These are phyloP conservation scores for Incumbomyces delicatus DNA, from an alignment of 2,329 filamentous ascomycete genomes.

Conservation along the genomic window DNA sequence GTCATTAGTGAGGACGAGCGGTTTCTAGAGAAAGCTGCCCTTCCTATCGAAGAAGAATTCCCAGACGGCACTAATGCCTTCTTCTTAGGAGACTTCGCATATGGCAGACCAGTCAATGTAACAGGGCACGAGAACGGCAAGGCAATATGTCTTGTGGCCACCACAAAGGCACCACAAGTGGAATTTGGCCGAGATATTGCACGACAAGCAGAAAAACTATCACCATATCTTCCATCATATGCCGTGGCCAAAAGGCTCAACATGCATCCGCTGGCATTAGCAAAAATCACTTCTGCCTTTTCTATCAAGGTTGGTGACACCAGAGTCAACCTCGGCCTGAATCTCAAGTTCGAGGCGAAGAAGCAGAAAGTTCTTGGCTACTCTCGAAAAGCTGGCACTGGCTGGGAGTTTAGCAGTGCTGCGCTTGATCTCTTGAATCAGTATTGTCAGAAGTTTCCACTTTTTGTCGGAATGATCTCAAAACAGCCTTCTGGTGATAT, in stretches of 20 bases:
- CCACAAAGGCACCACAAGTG: conserved; percentile 60
- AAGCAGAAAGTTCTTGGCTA: conserved; percentile 95
- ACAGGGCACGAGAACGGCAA: conserved; percentile 63
- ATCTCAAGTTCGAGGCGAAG: conserved; percentile 92
- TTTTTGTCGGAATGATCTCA: conserved; percentile 86
- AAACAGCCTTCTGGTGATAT: conserved; percentile 77
- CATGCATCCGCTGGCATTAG: conserved; percentile 77
- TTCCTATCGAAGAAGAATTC: conserved; percentile 87
- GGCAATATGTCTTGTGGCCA: conserved; percentile 68
- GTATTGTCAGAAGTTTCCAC: conserved; percentile 90
- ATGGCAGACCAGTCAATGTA: conserved; percentile 81
- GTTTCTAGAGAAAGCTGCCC: conserved; percentile 80
- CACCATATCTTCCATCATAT: conserved; percentile 76
- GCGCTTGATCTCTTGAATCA: conserved; percentile 70
- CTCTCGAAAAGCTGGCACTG: conserved; percentile 71
- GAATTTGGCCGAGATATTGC: conserved; percentile 76
- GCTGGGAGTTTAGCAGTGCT: conserved; percentile 91
- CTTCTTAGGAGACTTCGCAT: conserved; percentile 88
- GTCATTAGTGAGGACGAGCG: conserved; percentile 85
- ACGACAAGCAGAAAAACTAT: conserved; percentile 55
- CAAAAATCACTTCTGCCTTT: conserved; percentile 93
- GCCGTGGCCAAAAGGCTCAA: conserved; percentile 73
- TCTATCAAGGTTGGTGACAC: conserved; percentile 72
- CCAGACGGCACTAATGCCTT: conserved; percentile 74
- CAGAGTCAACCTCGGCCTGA: conserved; percentile 82